phyloP scores from a whole-genome alignment of 1,284 basidiomycete species.

The Leccinum pallidistipes region DNA sequence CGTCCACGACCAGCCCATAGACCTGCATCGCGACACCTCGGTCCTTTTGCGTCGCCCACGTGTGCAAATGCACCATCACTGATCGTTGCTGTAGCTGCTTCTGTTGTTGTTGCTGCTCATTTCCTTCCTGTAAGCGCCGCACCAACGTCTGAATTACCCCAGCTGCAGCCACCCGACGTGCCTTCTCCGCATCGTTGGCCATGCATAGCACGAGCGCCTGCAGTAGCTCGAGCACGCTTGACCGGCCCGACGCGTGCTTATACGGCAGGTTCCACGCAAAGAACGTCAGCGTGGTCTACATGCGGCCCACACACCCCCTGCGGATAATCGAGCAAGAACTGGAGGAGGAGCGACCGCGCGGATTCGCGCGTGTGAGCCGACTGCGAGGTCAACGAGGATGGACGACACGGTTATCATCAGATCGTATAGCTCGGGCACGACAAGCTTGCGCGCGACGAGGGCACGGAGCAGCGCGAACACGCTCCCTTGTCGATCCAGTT shows the following conservation, averaged over 20 bases:
- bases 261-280: constrained; percentile 94
- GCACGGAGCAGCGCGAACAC: constrained; percentile 93
- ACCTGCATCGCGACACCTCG: constrained; percentile 78
- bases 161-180: constrained; percentile 87
- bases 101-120: constrained; percentile 43
- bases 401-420: constrained; percentile 95
- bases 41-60: constrained; percentile 74
- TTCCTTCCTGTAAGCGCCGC: constrained; percentile 62
- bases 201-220: constrained; percentile 88
- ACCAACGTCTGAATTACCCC: constrained; percentile 81
- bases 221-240: constrained; percentile 91
- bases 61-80: constrained; percentile 72
- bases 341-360: constrained; percentile 86
- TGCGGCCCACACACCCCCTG: constrained; percentile 83
- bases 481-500: constrained; percentile 80
- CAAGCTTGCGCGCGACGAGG: constrained; percentile 87
- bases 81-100: constrained; percentile 28
- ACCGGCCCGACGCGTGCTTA: constrained; percentile 86
- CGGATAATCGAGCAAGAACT: constrained; percentile 97
- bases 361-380: constrained; percentile 86
- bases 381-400: constrained; percentile 91
- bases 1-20: constrained; percentile 74
- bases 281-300: constrained; percentile 89
- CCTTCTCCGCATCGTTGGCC: constrained; percentile 90
- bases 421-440: constrained; percentile 97